phyloP scores from a whole-genome alignment of 208 protist species.

The Leishmania lainsoni region DNA sequence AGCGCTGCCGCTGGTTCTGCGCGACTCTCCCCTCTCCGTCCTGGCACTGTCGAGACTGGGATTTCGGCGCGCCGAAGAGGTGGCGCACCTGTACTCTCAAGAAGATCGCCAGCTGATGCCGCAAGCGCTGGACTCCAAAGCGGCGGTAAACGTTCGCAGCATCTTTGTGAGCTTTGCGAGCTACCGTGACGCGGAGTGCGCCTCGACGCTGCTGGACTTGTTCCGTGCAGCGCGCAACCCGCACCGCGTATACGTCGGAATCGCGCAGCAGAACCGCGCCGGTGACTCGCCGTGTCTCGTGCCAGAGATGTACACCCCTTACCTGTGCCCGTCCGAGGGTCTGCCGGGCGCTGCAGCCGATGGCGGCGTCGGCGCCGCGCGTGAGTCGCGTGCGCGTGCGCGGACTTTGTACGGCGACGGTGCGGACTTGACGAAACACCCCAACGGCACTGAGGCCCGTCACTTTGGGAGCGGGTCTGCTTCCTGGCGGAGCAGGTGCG shows the following conservation, averaged over 20 bases:
- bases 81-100: constrained; percentile 16
- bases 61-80: constrained; percentile 9
- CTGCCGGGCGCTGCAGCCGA: background rate
- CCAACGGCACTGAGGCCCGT: background rate
- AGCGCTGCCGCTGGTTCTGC: background rate
- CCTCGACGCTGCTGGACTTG: constrained; percentile 75
- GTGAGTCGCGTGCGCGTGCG: constrained; percentile 10
- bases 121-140: constrained; percentile 9
- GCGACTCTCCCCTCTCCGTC: constrained; percentile 14
- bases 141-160: constrained; percentile 29
- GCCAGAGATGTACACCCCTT: constrained; percentile 30
- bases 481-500: constrained; percentile 61
- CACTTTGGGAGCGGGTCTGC: constrained; percentile 39
- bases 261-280: constrained; percentile 74
- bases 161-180: constrained; percentile 91
- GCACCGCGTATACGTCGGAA: constrained; percentile 78
- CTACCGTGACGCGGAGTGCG: constrained; percentile 88
- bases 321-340: constrained; percentile 17
- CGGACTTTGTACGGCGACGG: constrained; percentile 5
- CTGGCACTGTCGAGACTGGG: constrained; percentile 19
- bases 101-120: constrained; percentile 20
- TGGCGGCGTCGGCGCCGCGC: background rate
- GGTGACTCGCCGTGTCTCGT: constrained; percentile 54
- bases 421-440: background rate
- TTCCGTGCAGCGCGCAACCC: constrained; percentile 64